Conservation (phyloP, 2,329 filamentous ascomycete species). For the Phoma sp. region DNA sequence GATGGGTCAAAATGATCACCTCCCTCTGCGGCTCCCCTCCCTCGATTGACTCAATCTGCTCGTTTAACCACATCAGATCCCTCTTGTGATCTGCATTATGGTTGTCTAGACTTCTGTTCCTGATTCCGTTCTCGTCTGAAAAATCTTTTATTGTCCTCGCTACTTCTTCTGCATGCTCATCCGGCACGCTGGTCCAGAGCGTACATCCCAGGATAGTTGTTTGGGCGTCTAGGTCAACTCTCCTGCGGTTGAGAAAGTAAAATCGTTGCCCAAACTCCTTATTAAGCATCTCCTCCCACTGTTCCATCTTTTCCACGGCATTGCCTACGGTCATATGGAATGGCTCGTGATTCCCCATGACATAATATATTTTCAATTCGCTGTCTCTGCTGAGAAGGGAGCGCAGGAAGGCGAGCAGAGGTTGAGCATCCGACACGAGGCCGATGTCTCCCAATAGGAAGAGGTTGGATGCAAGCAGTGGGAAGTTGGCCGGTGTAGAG, state of each 20-base stretch:
- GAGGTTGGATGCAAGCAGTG: slow-evolving; percentile 1
- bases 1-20: slow-evolving; percentile 6
- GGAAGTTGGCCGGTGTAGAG: background rate
- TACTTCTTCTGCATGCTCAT: slow-evolving; percentile 1
- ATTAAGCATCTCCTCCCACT: background rate
- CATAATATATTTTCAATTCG: slow-evolving; percentile 1
- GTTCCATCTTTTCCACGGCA: background rate
- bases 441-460: slow-evolving; percentile 13
- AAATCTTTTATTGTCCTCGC: background rate
- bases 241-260: slow-evolving; percentile 4
- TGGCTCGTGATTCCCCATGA: slow-evolving; percentile 8
- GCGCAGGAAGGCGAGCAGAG: slow-evolving; percentile 4
- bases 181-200: slow-evolving; percentile 10
- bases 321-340: slow-evolving; percentile 4
- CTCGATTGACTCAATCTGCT: background rate
- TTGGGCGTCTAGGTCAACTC: slow-evolving; percentile 1
- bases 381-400: background rate
- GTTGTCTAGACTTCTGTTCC: slow-evolving; percentile 2
- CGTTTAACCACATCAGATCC: slow-evolving; percentile 10
- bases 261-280: slow-evolving; percentile 1
- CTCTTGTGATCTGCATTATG: slow-evolving; percentile 7
- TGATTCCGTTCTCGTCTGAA: background rate
- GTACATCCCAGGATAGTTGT: slow-evolving; percentile 18
- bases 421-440: background rate
- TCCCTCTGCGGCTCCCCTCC: background rate